Percentiles rank a stretch among this genome's conserved stretches.
These are phyloP conservation scores for Ceratobasidium sp. DNA, from an alignment of 1,284 basidiomycete species.

Conservation along the genomic window DNA sequence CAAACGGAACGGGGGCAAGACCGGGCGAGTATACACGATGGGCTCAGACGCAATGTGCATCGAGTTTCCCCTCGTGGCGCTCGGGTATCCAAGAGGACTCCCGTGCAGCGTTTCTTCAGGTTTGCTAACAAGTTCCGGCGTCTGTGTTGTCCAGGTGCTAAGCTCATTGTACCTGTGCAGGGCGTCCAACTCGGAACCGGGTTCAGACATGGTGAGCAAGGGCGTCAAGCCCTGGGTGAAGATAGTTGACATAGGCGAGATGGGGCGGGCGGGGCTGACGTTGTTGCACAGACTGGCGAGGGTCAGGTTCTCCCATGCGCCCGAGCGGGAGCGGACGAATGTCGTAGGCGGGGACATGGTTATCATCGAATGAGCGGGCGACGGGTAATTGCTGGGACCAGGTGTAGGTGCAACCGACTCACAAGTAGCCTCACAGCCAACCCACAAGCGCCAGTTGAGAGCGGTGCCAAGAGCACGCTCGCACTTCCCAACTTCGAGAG, in stretches of 20 bases:
- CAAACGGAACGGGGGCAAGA: not conserved
- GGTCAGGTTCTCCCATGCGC: not conserved
- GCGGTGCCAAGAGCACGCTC: slow-evolving; percentile 82
- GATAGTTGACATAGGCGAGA: not conserved
- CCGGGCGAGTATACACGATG: not conserved
- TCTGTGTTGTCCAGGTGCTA: slow-evolving; percentile 1
- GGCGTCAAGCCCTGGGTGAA: not conserved
- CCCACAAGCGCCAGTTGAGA: slow-evolving; percentile 84
- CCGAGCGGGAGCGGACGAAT: not conserved
- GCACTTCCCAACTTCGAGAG: slow-evolving; percentile 80
- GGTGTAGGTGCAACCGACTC: not conserved
- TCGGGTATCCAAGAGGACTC: not conserved
- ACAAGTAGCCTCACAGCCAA: slow-evolving; percentile 57
- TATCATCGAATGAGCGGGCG: not conserved
- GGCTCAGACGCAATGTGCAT: not conserved
- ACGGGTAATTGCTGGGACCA: not conserved
- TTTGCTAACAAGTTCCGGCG: not conserved
- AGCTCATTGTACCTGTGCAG: slow-evolving; percentile 2
- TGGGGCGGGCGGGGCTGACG: not conserved
- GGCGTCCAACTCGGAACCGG: not conserved
- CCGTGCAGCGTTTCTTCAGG: slow-evolving; percentile 11
- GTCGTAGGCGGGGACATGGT: not conserved
- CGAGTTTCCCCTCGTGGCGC: not conserved
- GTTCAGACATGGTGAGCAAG: slow-evolving; percentile 5
- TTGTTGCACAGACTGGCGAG: not conserved